Base-by-base conservation (phyloP, 2,329 filamentous ascomycete species). In the Hortaea werneckii region DNA sequence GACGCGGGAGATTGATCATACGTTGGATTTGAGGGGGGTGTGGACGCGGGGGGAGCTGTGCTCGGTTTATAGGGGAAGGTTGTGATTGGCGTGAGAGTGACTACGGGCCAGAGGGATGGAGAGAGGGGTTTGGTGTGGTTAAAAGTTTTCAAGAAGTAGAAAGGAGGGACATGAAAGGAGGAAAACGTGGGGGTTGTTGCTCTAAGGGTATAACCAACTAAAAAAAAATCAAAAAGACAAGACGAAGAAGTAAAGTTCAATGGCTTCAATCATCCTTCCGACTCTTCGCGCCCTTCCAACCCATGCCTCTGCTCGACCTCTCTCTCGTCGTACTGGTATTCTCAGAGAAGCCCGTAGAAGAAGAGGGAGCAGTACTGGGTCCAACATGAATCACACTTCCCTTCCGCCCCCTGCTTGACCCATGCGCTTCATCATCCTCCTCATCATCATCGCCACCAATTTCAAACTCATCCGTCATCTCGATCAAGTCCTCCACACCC, bases 401-500 rank as follows among this genome's bases (percentile, higher is more conserved):
- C 40, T 57, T 56, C 40, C 62, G 50, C 1, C 61, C 62, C 48
- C 63, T 50, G 12, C 46, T 49, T 11, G 35, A 41, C 7, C 44
- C 52, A 20, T 54, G 54, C 2, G n/a, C 32, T 41, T 56, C 52
- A 37, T 58, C 57, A 6, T 60, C 58, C 7, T 58, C 57, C 32
- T n/a, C 8, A 6, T 59, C 59, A 8, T 62, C 59, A 35, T 63
- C 62, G 1, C 49, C 56, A 5, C 64, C 63, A 50, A 66, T 63
- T 54, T 67, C 65, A 56, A 74, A 73, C 13, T 73, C 73, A 57
- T 86, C 81, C 13, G 79, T 74, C 49, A 88, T 69, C 61, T 88
- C 84, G 58, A 88, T 88, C 37, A 87, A 64, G 63, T 87, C 83
- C 4, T 76, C 72, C 10, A 76, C 62, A 5, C 70, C 72, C 11